Base-by-base conservation (phyloP, 78 protist species). In the Isochrysis galbana region DNA sequence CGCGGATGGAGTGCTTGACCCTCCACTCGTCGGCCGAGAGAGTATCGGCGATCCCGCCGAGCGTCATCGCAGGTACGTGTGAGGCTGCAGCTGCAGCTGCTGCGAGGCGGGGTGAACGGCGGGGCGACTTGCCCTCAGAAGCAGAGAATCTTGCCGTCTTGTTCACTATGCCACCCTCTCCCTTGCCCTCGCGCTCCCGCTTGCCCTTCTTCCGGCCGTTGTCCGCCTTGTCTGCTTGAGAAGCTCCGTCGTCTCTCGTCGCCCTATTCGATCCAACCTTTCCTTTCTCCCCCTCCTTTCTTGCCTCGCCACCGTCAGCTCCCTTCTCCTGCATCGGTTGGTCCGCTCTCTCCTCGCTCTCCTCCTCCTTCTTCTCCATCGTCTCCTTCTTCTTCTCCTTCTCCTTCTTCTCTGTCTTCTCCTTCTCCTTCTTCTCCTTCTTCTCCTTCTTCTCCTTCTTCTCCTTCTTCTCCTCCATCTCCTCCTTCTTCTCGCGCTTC, bases 11-110 rank as follows among this genome's bases (percentile, higher is more conserved):
- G 70, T 69, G 83, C n/a, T 34, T 0, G 54, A 29, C 14, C 21
- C 94, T 80, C 32, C 7, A 92, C 42, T 36, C 91, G 78, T 55
- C 91, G 11, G 51, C 91, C 22, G 80, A 5, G 54, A 29, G 11
- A 14, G 91, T 25, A 26, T 3, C 2, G 36, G 74, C 7, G 44
- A 17, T 41, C 36, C 44, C 41, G 32, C 44, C 82, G 41, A 72
- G 82, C 17, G 82, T 41, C 41, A 72, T 72, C 36, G 29, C 82
- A 3, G 82, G 82, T 4, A 11, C 41, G 82, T 36, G 44, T 34
- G 82, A 41, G 10, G 14, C 32, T 36, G 21, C 82, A 3, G 42
- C 42, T 3, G 82, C 14, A 61, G n/a, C 10, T 3, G 74, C 29
- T 51, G 61, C 61, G 61, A 61, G 74, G n/a, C 74, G 10, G 7